Evolutionary conservation across 441 rosid genomes (phyloP).

Genomic region (Arabidopsis lyrata): DNA sequence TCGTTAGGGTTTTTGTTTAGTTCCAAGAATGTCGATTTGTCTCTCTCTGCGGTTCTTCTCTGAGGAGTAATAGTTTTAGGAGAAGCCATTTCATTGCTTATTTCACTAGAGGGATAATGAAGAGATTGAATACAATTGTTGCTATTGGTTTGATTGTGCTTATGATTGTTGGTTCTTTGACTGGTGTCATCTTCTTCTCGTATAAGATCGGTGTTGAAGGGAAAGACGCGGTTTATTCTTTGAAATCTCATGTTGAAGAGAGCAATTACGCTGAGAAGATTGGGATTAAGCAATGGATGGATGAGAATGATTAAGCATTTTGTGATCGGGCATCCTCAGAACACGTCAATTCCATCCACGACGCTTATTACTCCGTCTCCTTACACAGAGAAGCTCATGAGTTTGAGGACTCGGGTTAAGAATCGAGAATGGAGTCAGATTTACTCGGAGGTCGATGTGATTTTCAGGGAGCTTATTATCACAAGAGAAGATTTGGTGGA

Average conservation of each 20-base stretch:
- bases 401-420: conserved; percentile 59
- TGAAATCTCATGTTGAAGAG: conserved; percentile 87
- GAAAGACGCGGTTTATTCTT: conserved; percentile 79
- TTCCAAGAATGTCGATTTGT: conserved; percentile 65
- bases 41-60: conserved; percentile 76
- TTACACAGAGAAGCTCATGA: conserved; percentile 74
- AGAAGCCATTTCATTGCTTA: conserved; percentile 61
- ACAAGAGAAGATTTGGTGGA: conserved; percentile 82
- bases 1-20: conserved; percentile 71
- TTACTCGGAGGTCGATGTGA: conserved; percentile 75
- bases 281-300: conserved; percentile 92
- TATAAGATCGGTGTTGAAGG: conserved; percentile 98
- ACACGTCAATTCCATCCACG: conserved; percentile 58
- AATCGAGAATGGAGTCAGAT: conserved; percentile 84
- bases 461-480: conserved; percentile 77
- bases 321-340: conserved; percentile 57
- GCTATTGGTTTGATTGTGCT: conserved; percentile 88
- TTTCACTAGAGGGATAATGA: conserved; percentile 83
- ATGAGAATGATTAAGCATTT: conserved; percentile 96
- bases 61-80: conserved; percentile 70
- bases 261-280: conserved; percentile 89
- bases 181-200: conserved; percentile 79
- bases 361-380: conserved; percentile 71
- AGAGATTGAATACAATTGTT: conserved; percentile 70
- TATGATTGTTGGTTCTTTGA: conserved; percentile 75